A percentile compares a stretch with the other conserved stretches of the same genome.
These are phyloP conservation scores for Cladosporium sp. DNA, from an alignment of 2,329 filamentous ascomycete genomes.

Conservation along the genomic window DNA sequence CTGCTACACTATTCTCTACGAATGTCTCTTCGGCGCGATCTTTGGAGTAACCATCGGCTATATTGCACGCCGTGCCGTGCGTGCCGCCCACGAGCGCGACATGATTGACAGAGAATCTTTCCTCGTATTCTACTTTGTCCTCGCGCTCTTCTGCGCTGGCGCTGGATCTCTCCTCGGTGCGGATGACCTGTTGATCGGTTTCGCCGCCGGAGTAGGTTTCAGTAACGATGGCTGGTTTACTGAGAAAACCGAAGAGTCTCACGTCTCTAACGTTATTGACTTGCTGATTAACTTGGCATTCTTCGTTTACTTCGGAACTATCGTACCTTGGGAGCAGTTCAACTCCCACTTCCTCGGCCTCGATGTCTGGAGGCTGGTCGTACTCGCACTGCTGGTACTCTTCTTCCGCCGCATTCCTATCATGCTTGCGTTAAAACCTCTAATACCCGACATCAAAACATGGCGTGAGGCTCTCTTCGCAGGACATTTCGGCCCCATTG, in stretches of 20 bases:
- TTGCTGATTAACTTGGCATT: conserved; percentile 93
- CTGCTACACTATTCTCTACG: conserved; percentile 84
- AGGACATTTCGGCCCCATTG: conserved; percentile 95
- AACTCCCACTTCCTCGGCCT: conserved; percentile 70
- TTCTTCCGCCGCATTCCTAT: conserved; percentile 94
- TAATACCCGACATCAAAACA: conserved; percentile 96
- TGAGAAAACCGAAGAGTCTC: conserved; percentile 95
- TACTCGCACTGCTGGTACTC: conserved; percentile 88
- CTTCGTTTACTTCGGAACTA: conserved; percentile 95
- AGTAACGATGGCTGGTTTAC: conserved; percentile 99
- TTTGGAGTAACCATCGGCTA: conserved; percentile 88
- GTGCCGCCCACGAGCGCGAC: conserved; percentile 74
- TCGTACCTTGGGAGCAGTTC: conserved; percentile 92
- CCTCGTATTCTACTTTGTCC: conserved; percentile 95
- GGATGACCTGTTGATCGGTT: conserved; percentile 91
- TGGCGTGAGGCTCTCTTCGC: conserved; percentile 97
- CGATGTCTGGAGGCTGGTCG: conserved; percentile 82
- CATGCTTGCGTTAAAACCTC: conserved; percentile 83
- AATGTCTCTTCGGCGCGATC: conserved; percentile 87
- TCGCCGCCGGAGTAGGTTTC: conserved; percentile 94
- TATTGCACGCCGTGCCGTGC: conserved; percentile 83
- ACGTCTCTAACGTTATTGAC: conserved; percentile 99
- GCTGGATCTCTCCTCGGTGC: conserved; percentile 86
- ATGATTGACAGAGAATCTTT: conserved; percentile 96
- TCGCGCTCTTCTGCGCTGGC: conserved; percentile 92